These are phyloP conservation scores for Aspergillus baeticus DNA, from an alignment of 495 filamentous ascomycete species.

Conservation along the genomic window DNA sequence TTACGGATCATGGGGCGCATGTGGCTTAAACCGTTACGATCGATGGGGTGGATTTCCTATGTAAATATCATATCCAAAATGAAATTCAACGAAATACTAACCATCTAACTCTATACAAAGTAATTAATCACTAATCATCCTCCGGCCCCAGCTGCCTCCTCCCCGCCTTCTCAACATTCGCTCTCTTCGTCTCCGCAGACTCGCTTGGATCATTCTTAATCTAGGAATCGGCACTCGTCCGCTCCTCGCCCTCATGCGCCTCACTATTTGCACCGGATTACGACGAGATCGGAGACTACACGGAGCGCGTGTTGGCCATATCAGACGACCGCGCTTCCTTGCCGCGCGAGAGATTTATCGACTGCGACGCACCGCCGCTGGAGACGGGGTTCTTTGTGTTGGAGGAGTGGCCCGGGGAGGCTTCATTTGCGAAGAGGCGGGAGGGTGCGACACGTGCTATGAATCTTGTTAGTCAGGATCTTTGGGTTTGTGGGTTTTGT, in stretches of 20 bases:
- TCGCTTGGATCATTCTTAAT: constrained; percentile 4
- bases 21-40: too few species aligned
- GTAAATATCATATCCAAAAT: too few species aligned
- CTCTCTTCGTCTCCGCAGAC: neutral
- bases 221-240: neutral
- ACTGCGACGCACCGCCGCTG: constrained; percentile 3
- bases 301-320: neutral
- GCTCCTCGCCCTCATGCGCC: constrained; percentile 8
- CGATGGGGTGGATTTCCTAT: too few species aligned
- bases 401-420: neutral
- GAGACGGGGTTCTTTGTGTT: constrained; percentile 5
- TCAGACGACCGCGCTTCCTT: constrained; percentile 1
- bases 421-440: too few species aligned
- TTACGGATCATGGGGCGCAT: neutral
- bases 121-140: constrained; percentile 3
- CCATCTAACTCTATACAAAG: too few species aligned
- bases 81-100: neutral
- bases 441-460: too few species aligned
- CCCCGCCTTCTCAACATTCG: constrained; percentile 7
- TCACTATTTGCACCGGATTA: neutral
- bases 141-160: constrained; percentile 3
- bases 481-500: too few species aligned
- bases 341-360: constrained; percentile 6
- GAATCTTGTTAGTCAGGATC: too few species aligned
- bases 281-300: constrained; percentile 3